A percentile compares a stretch with the other conserved stretches of the same genome.
These are phyloP conservation scores for Chytriomyces hyalinus DNA, from an alignment of 192 early-diverging fungal genomes.

Conservation along the genomic window DNA sequence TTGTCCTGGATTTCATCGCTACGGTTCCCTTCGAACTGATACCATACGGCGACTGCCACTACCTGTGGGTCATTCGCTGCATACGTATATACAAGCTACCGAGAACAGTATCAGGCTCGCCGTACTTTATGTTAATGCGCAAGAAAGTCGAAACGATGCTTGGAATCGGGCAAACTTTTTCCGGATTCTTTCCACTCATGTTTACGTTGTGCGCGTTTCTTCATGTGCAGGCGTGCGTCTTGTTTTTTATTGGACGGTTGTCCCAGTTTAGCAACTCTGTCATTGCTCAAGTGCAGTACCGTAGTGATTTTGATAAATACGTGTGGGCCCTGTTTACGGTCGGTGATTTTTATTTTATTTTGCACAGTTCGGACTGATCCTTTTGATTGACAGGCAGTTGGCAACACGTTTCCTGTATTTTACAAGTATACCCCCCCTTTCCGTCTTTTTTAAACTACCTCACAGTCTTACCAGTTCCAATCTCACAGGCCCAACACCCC, in stretches of 20 bases:
- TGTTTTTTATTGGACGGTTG: conserved; percentile 41
- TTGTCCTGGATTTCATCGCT: conserved; percentile 12
- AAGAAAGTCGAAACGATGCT: conserved; percentile 13
- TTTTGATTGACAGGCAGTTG: conserved; percentile 17
- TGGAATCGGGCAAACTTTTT: conserved; percentile 46
- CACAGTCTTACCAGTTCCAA: too few relatives aligned
- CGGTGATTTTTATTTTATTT: conserved; percentile 15
- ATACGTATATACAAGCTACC: conserved; percentile 19
- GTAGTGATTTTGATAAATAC: conserved; percentile 45
- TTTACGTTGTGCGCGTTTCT: conserved; percentile 39
- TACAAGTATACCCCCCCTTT: conserved; percentile 30
- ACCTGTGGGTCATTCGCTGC: background rate
- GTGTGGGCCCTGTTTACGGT: conserved; percentile 38
- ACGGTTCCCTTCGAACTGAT: conserved; percentile 25
- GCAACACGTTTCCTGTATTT: conserved; percentile 45
- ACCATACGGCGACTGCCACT: conserved; percentile 4
- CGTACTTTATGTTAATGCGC: conserved; percentile 3
- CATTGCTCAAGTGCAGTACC: conserved; percentile 24
- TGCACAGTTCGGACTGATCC: background rate
- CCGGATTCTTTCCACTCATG: conserved; percentile 41
- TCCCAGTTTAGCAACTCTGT: conserved; percentile 35
- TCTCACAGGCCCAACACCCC: conserved; percentile 32
- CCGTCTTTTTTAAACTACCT: background rate
- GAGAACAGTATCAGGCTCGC: background rate
- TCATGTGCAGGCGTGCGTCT: conserved; percentile 46